Conservation (phyloP, 2,329 filamentous ascomycete genomes). For the Colletotrichum viniferum region DNA sequence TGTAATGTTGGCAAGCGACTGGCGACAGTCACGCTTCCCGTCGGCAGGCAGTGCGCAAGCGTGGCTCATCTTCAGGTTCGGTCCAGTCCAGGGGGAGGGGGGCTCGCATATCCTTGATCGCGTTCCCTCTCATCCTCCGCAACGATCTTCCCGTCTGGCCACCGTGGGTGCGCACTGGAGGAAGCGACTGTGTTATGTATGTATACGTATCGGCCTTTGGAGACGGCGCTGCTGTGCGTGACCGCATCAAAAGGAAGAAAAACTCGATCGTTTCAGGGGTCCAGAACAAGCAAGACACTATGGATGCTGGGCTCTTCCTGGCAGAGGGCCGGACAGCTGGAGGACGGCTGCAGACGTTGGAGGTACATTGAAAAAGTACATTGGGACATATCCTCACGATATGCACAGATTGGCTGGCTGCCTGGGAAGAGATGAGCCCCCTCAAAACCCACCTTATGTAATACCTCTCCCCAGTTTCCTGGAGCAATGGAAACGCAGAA, state of each 20-base stretch:
- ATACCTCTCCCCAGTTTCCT: background rate
- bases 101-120: background rate
- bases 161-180: background rate
- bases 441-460: slow-evolving; percentile 9
- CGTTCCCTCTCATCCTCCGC: background rate
- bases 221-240: background rate
- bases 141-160: background rate
- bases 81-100: background rate
- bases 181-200: background rate
- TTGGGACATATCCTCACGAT: background rate
- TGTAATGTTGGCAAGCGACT: background rate
- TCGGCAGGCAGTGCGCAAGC: background rate
- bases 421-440: background rate
- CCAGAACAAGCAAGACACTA: slow-evolving; percentile 16
- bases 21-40: background rate
- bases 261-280: slow-evolving; percentile 21
- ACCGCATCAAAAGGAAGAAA: slow-evolving; percentile 11
- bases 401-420: slow-evolving; percentile 17
- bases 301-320: slow-evolving; percentile 15
- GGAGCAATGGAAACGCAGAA: slow-evolving; percentile 1
- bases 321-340: slow-evolving; percentile 3
- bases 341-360: slow-evolving; percentile 8
- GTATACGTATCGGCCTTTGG: background rate
- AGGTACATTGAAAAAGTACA: slow-evolving; percentile 5
- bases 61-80: background rate